Conservation (phyloP, 345 rosid genomes). For the Brassica carinata region DNA sequence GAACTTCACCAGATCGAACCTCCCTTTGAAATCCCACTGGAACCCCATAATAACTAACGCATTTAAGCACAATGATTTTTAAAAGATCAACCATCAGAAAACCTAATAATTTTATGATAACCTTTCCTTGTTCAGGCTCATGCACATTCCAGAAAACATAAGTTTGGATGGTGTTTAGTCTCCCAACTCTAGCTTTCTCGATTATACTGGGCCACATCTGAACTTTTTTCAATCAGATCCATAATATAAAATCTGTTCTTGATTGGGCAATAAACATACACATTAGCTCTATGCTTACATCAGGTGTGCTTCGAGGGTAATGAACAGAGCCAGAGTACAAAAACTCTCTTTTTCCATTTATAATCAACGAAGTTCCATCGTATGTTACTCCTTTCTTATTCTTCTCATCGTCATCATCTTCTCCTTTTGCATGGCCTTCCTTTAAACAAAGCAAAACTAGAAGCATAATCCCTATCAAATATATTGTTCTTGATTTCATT, state of each 20-base stretch:
- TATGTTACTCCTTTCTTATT: conserved; percentile 37
- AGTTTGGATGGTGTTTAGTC: conserved; percentile 65
- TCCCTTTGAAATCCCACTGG: conserved; percentile 9
- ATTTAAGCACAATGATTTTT: neutral
- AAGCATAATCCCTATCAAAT: conserved; percentile 30
- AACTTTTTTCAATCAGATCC: neutral
- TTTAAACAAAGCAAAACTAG: conserved; percentile 1
- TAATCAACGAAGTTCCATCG: conserved; percentile 43
- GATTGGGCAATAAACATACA: neutral
- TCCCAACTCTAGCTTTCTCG: conserved; percentile 51
- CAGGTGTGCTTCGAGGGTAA: conserved; percentile 50
- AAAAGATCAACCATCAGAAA: neutral
- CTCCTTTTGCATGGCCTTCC: conserved; percentile 7
- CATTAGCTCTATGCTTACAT: conserved; percentile 25
- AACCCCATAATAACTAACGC: neutral
- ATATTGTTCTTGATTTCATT: conserved; percentile 33
- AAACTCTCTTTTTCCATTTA: conserved; percentile 43
- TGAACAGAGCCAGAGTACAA: conserved; percentile 45
- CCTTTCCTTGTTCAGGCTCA: conserved; percentile 51
- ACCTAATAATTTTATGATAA: conserved; percentile 1
- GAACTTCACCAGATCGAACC: conserved; percentile 70
- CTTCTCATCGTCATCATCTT: neutral
- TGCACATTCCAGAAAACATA: conserved; percentile 75
- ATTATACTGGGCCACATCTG: conserved; percentile 49
- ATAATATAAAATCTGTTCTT: neutral